phyloP scores from a whole-genome alignment of 2,329 filamentous ascomycete genomes.

The Stagonosporopsis rhizophila region DNA sequence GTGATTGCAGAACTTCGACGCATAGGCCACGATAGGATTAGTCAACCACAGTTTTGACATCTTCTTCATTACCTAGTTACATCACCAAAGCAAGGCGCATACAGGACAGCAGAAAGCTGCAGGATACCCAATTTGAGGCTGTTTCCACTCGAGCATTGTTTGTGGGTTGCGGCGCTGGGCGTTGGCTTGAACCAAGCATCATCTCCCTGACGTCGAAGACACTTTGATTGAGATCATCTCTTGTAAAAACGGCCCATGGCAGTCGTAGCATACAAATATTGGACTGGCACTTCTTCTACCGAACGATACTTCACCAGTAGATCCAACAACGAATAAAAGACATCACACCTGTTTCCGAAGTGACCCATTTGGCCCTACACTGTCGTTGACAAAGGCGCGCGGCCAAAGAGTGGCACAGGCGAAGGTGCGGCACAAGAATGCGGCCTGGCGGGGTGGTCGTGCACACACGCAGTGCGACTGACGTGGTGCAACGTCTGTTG shows the following conservation, averaged over 20 bases:
- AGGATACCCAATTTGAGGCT: constrained; percentile 44
- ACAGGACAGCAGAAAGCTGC: constrained; percentile 33
- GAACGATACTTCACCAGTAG: neutral
- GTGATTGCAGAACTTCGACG: constrained; percentile 44
- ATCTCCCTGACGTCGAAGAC: neutral
- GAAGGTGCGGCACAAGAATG: neutral
- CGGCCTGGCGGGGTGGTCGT: constrained; percentile 25
- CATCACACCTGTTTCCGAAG: constrained; percentile 6
- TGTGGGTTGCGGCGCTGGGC: constrained; percentile 24
- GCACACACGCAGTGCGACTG: constrained; percentile 15
- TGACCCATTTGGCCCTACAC: constrained; percentile 9
- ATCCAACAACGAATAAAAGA: neutral
- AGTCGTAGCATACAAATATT: neutral
- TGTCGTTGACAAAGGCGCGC: constrained; percentile 12
- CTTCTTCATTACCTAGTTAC: constrained; percentile 22
- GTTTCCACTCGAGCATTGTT: constrained; percentile 30
- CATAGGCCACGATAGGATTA: constrained; percentile 25
- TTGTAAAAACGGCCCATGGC: neutral
- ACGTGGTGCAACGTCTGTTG: constrained; percentile 17
- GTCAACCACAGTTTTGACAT: constrained; percentile 6
- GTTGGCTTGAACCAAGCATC: neutral
- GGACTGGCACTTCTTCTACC: neutral
- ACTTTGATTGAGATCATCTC: neutral
- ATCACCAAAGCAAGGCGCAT: constrained; percentile 41
- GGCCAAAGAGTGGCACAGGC: neutral